A percentile compares a stretch with the other conserved stretches of the same genome.
phyloP scores from a whole-genome alignment of 345 rosid genomes.

The Cochlearia excelsa region DNA sequence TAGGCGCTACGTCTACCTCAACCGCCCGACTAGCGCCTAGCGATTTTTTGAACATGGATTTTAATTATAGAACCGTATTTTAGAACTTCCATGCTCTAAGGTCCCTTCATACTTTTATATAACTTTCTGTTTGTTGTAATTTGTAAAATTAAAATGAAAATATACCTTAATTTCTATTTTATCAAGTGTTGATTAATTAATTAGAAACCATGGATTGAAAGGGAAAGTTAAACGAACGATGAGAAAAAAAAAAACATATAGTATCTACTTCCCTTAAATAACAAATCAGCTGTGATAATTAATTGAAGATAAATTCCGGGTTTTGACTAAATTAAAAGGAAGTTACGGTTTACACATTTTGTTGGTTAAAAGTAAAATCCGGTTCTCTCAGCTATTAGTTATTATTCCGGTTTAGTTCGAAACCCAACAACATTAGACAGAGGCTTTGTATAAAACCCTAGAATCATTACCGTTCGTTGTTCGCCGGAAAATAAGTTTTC shows the following conservation, averaged over 20 bases:
- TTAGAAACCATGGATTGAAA: conserved; percentile 1
- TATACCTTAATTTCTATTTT: not conserved
- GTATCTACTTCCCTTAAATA: conserved; percentile 13
- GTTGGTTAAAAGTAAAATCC: not conserved
- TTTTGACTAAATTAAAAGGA: not conserved
- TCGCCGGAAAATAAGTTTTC: conserved; percentile 7
- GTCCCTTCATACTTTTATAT: no score
- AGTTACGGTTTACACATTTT: no score
- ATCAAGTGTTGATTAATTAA: conserved; percentile 6
- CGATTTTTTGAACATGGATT: no score
- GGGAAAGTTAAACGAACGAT: not conserved
- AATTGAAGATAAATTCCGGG: not conserved
- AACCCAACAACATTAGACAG: not conserved
- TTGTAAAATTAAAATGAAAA: not conserved
- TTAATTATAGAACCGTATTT: no score
- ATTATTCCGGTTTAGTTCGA: not conserved
- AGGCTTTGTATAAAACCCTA: conserved; percentile 9
- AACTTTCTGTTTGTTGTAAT: not conserved
- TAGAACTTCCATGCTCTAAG: no score
- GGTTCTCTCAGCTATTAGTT: not conserved
- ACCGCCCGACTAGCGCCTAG: no score
- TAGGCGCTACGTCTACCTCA: no score
- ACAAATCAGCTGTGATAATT: no score
- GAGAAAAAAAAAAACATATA: not conserved
- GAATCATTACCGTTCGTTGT: conserved; percentile 5